Evolutionary conservation across 2,329 filamentous ascomycete genomes (phyloP).

Genomic region (Triangularia setosa): DNA sequence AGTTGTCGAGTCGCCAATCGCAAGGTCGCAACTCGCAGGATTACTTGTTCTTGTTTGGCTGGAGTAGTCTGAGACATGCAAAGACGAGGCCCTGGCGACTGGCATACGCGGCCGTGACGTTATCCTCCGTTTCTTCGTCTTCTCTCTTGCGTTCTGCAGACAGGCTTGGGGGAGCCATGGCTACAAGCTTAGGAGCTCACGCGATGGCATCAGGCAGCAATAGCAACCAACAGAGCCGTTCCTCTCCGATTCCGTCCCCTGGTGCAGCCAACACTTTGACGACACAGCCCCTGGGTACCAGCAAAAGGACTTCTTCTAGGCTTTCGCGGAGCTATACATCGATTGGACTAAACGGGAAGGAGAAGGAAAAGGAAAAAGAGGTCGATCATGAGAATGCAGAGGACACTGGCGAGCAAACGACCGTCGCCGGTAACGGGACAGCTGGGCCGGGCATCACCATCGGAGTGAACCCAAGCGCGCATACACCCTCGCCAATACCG

Average conservation of each 20-base stretch:
- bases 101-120: constrained; percentile 3
- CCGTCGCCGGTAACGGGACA: constrained; percentile 4
- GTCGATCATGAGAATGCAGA: constrained; percentile 7
- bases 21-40: background rate
- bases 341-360: constrained; percentile 9
- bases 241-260: constrained; percentile 1
- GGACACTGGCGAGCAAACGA: constrained; percentile 7
- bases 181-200: constrained; percentile 4
- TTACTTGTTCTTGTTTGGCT: background rate
- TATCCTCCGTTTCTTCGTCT: background rate
- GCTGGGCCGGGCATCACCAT: background rate
- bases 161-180: background rate
- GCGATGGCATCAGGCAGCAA: constrained; percentile 12
- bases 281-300: constrained; percentile 12
- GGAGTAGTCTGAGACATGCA: background rate
- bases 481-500: constrained; percentile 13
- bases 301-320: constrained; percentile 15
- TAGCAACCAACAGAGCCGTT: constrained; percentile 4
- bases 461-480: background rate
- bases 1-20: background rate
- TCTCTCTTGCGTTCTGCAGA: background rate
- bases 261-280: constrained; percentile 5
- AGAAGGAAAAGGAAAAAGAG: constrained; percentile 9
- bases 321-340: constrained; percentile 19
- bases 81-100: background rate